A percentile compares a stretch with the other conserved stretches of the same genome.
These are phyloP conservation scores for Diplodia seriata DNA, from an alignment of 2,329 filamentous ascomycete species.

Conservation along the genomic window DNA sequence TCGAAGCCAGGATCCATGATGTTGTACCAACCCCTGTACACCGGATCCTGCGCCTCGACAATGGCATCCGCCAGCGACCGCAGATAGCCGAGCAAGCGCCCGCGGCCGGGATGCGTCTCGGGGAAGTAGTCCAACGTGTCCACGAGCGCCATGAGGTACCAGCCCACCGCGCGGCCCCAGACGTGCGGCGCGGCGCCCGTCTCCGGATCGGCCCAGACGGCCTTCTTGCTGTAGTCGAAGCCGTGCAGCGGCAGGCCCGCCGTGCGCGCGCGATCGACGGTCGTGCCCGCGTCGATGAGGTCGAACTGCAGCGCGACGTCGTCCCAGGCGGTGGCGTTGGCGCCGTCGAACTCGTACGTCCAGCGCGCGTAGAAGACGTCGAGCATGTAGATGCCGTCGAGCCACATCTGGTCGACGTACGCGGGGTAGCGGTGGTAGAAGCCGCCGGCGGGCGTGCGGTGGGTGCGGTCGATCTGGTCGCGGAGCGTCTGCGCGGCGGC, in stretches of 20 bases:
- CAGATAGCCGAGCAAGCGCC: conserved; percentile 49
- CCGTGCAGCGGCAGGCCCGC: conserved; percentile 46
- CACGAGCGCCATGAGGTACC: conserved; percentile 52
- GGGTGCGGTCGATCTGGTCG: conserved; percentile 57
- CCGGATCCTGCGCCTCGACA: conserved; percentile 50
- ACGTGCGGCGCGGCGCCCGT: conserved; percentile 48
- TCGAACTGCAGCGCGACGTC: conserved; percentile 51
- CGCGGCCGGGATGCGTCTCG: conserved; percentile 46
- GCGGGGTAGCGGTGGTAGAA: conserved; percentile 57
- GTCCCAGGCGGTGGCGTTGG: conserved; percentile 52
- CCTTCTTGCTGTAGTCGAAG: conserved; percentile 45
- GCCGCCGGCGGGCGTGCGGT: conserved; percentile 59
- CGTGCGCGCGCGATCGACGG: conserved; percentile 45
- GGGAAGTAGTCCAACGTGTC: conserved; percentile 59
- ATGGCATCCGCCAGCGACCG: conserved; percentile 55
- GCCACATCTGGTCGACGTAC: conserved; percentile 48
- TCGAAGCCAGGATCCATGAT: conserved; percentile 60
- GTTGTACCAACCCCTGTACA: conserved; percentile 65
- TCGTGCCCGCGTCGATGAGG: conserved; percentile 45
- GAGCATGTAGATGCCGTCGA: conserved; percentile 60
- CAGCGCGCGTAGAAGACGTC: conserved; percentile 50
- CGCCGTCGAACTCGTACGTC: conserved; percentile 47
- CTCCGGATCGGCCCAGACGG: conserved; percentile 46
- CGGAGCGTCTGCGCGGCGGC: conserved; percentile 57
- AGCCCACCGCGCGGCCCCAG: conserved; percentile 48